phyloP scores from a whole-genome alignment of 176 grass and related monocot genomes.

The Aegilops bicornis region DNA sequence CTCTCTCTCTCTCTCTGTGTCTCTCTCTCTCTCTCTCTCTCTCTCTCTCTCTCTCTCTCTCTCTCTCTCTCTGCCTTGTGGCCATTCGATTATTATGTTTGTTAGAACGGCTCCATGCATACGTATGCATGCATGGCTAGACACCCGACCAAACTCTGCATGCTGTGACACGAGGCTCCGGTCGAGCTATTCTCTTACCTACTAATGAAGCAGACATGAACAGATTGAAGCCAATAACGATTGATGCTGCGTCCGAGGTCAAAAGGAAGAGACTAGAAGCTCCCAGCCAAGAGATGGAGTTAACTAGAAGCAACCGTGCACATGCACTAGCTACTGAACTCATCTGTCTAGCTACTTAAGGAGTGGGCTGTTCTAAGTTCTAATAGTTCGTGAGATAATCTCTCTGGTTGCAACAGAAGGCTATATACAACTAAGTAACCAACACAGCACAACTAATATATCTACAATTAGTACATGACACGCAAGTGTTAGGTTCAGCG shows the following conservation, averaged over 20 bases:
- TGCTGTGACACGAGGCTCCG: not conserved
- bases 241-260: not conserved
- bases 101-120: not conserved
- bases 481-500: constrained; percentile 26
- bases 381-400: not conserved
- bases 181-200: not conserved
- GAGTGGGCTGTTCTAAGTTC: not conserved
- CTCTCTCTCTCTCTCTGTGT: too few species aligned
- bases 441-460: not conserved
- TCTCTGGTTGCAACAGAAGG: constrained; percentile 28
- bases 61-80: too few species aligned
- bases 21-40: too few species aligned
- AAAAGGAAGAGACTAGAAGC: constrained; percentile 23
- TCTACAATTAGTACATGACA: not conserved
- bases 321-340: not conserved
- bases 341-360: not conserved
- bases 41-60: too few species aligned
- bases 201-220: not conserved
- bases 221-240: not conserved
- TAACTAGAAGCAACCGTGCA: constrained; percentile 18
- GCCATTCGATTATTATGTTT: not conserved
- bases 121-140: not conserved
- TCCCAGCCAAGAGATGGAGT: not conserved
- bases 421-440: not conserved
- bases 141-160: not conserved